Conservation (phyloP, 768 basidiomycete species). For the Leccinum longicurvipes region DNA sequence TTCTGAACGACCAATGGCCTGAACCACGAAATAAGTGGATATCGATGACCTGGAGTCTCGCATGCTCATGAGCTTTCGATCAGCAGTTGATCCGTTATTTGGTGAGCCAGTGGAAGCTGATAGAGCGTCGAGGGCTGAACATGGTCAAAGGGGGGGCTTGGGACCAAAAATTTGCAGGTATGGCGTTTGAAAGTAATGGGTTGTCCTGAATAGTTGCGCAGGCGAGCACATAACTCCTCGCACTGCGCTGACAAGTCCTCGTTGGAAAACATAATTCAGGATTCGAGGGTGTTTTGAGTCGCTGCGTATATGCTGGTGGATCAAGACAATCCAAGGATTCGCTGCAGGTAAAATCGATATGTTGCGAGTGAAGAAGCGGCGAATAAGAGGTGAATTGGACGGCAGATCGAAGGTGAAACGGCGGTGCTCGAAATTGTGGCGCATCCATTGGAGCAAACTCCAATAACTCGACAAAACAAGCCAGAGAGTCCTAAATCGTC, state of each 20-base stretch:
- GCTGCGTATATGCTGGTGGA: not conserved
- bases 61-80: not conserved
- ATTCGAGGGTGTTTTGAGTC: not conserved
- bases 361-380: not conserved
- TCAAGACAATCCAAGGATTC: not conserved
- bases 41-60: not conserved
- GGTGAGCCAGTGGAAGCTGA: not conserved
- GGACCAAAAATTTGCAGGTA: not conserved
- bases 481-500: too few species aligned
- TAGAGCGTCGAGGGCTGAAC: not conserved
- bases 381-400: not conserved
- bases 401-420: not conserved
- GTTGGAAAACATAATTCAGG: too few species aligned
- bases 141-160: not conserved
- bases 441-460: not conserved
- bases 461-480: too few species aligned
- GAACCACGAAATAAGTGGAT: not conserved
- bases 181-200: not conserved
- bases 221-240: slow-evolving; percentile 6
- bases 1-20: not conserved
- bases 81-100: not conserved
- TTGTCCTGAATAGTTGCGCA: not conserved
- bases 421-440: not conserved
- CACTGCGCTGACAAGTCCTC: not conserved
- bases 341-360: too few species aligned